A percentile compares a stretch with the other conserved stretches of the same genome.
Evolutionary conservation across 2,329 filamentous ascomycete species (phyloP).

Genomic region (Periconia sp.): DNA sequence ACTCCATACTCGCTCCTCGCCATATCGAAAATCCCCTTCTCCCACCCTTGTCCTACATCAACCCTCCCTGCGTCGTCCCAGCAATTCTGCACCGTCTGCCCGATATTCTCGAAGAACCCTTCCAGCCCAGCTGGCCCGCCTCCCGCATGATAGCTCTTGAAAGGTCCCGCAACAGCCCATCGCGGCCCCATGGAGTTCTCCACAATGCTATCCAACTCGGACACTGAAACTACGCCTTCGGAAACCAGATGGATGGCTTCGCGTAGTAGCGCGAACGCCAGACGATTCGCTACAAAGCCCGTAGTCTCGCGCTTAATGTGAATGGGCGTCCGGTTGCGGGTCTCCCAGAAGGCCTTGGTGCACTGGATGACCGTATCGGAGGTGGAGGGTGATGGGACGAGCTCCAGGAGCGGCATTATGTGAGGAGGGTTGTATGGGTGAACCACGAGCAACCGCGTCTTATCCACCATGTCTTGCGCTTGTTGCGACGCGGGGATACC

Average conservation of each 20-base stretch:
- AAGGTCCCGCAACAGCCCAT: conserved; percentile 59
- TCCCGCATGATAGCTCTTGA: conserved; percentile 62
- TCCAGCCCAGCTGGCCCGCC: conserved; percentile 57
- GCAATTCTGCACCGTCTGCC: conserved; percentile 56
- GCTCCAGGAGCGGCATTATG: conserved; percentile 62
- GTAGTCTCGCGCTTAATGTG: conserved; percentile 54
- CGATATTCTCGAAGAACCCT: conserved; percentile 59
- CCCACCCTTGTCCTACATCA: conserved; percentile 49
- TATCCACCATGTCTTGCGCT: conserved; percentile 44
- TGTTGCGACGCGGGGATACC: conserved; percentile 60
- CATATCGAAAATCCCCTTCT: conserved; percentile 49
- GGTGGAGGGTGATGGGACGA: conserved; percentile 55
- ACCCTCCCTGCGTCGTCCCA: conserved; percentile 55
- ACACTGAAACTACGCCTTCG: conserved; percentile 53
- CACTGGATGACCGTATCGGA: conserved; percentile 38
- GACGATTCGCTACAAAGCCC: conserved; percentile 61
- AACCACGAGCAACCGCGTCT: conserved; percentile 55
- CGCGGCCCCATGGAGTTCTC: conserved; percentile 55
- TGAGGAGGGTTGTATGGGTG: conserved; percentile 66
- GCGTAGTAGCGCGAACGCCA: conserved; percentile 59
- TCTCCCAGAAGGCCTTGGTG: conserved; percentile 52
- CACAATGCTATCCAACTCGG: conserved; percentile 57
- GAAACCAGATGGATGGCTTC: conserved; percentile 59
- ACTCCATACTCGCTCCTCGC: conserved; percentile 52
- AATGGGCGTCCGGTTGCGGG: conserved; percentile 49